A percentile compares a stretch with the other conserved stretches of the same genome.
These are phyloP conservation scores for Pythium sukuiense DNA, from an alignment of 352 stramenopile species.

Conservation along the genomic window DNA sequence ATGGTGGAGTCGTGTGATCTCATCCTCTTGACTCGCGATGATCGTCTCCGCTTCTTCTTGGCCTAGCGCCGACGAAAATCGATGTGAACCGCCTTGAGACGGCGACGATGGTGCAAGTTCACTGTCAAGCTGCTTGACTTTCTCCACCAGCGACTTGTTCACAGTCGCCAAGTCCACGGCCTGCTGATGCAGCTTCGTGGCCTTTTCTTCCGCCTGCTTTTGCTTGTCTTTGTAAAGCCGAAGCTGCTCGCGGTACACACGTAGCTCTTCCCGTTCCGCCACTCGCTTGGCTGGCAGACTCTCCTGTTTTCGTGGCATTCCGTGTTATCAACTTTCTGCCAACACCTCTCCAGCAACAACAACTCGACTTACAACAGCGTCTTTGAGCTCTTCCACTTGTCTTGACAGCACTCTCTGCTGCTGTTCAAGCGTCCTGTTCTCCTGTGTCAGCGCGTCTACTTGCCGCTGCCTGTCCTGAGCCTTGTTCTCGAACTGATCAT, in stretches of 20 bases:
- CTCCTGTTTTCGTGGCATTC: conserved; percentile 30
- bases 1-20: conserved; percentile 64
- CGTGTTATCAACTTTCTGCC: not conserved
- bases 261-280: conserved; percentile 60
- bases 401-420: conserved; percentile 53
- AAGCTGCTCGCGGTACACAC: conserved; percentile 59
- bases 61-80: conserved; percentile 6
- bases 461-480: conserved; percentile 61
- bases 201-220: conserved; percentile 47
- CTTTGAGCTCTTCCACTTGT: conserved; percentile 62
- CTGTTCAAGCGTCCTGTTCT: conserved; percentile 61
- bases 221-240: conserved; percentile 58
- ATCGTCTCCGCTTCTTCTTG: conserved; percentile 39
- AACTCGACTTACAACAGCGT: conserved; percentile 36
- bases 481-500: conserved; percentile 58
- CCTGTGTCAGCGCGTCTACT: conserved; percentile 54
- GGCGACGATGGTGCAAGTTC: conserved; percentile 6
- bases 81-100: not conserved
- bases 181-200: conserved; percentile 51
- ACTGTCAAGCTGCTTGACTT: conserved; percentile 43
- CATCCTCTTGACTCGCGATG: conserved; percentile 63
- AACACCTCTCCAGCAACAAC: not conserved
- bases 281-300: conserved; percentile 48
- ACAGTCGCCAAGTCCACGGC: conserved; percentile 46
- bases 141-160: conserved; percentile 61